Percentiles rank a stretch among this genome's conserved stretches.
phyloP scores from a whole-genome alignment of 2,329 filamentous ascomycete genomes.

The Pseudopyricularia javanii region DNA sequence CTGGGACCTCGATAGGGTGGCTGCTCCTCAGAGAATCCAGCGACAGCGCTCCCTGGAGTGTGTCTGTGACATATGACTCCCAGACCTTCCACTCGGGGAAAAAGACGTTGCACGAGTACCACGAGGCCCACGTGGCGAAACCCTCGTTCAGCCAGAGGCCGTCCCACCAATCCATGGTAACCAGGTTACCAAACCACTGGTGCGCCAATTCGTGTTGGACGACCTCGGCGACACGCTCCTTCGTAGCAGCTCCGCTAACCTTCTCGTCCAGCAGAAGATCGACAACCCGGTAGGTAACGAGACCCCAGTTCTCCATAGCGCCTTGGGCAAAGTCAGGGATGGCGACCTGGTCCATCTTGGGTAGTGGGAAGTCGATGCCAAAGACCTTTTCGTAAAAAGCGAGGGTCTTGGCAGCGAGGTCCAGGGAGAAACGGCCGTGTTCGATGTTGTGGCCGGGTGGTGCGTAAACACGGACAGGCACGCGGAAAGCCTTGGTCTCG shows the following conservation, averaged over 20 bases:
- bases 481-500: slow-evolving; percentile 81
- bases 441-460: slow-evolving; percentile 83
- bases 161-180: slow-evolving; percentile 94
- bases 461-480: slow-evolving; percentile 88
- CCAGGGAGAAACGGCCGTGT: slow-evolving; percentile 79
- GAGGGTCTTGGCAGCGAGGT: slow-evolving; percentile 79
- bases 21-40: slow-evolving; percentile 88
- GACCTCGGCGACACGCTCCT: slow-evolving; percentile 87
- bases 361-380: slow-evolving; percentile 71
- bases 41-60: slow-evolving; percentile 73
- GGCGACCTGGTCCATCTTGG: slow-evolving; percentile 94
- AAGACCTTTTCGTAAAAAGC: slow-evolving; percentile 95
- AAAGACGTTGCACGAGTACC: slow-evolving; percentile 82
- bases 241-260: slow-evolving; percentile 74
- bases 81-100: slow-evolving; percentile 98
- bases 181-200: slow-evolving; percentile 86
- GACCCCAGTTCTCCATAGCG: slow-evolving; percentile 97
- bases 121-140: slow-evolving; percentile 79
- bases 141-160: slow-evolving; percentile 85
- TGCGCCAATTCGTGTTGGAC: slow-evolving; percentile 94
- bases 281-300: slow-evolving; percentile 89
- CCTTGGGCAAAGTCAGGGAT: slow-evolving; percentile 93
- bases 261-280: slow-evolving; percentile 87
- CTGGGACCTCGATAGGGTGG: slow-evolving; percentile 91
- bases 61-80: slow-evolving; percentile 90